These are phyloP conservation scores for Stagonosporopsis tanaceti DNA, from an alignment of 2,329 filamentous ascomycete genomes.

Conservation along the genomic window DNA sequence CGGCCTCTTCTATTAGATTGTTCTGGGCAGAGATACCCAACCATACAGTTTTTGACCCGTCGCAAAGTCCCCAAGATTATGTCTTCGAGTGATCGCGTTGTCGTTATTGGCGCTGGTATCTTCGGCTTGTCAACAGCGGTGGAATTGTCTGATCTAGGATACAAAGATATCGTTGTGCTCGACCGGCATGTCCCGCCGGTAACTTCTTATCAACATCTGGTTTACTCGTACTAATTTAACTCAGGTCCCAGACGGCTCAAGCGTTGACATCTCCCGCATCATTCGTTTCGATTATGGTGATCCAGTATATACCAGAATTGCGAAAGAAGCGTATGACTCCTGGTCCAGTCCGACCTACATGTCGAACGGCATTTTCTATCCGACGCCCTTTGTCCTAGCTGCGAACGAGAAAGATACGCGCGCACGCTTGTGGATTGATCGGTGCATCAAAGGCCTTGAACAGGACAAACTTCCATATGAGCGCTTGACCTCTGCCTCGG, in stretches of 20 bases:
- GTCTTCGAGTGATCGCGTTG: background rate
- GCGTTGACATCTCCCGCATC: background rate
- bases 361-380: background rate
- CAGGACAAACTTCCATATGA: background rate
- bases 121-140: background rate
- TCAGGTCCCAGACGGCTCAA: constrained; percentile 1
- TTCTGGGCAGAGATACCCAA: too few species aligned
- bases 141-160: background rate
- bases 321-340: background rate
- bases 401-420: background rate
- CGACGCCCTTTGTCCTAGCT: background rate
- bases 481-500: background rate
- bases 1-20: background rate
- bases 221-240: background rate
- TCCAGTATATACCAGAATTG: background rate
- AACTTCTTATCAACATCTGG: background rate
- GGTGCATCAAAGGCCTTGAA: background rate
- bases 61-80: background rate
- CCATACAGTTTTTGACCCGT: background rate
- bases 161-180: background rate
- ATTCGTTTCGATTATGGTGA: background rate
- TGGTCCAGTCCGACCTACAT: background rate
- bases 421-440: background rate
- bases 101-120: background rate
- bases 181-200: background rate